A percentile compares a stretch with the other conserved stretches of the same genome.
These are phyloP conservation scores for Penicillium simplicissimum DNA, from an alignment of 495 filamentous ascomycete species.

Conservation along the genomic window DNA sequence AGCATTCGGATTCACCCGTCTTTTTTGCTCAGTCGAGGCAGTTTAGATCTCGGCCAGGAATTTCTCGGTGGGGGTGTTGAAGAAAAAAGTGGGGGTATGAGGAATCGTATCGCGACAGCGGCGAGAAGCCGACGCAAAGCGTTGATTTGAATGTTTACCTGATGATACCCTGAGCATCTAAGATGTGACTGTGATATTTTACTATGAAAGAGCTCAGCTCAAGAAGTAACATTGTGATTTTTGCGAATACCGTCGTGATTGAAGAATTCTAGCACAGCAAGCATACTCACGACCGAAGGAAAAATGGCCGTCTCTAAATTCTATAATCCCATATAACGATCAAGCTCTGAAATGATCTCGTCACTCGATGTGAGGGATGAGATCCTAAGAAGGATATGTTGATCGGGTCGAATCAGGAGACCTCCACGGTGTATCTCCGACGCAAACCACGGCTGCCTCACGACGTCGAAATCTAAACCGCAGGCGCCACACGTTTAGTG, in stretches of 20 bases:
- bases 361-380: neutral
- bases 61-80: neutral
- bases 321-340: conserved; percentile 5
- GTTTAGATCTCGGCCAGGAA: neutral
- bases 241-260: neutral
- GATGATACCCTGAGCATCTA: neutral
- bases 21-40: neutral
- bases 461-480: conserved; percentile 4
- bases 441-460: conserved; percentile 6
- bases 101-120: neutral
- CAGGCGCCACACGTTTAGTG: conserved; percentile 8
- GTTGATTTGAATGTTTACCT: neutral
- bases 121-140: neutral
- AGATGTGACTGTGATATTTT: neutral
- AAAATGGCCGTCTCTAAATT: neutral
- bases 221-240: neutral
- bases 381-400: conserved; percentile 9
- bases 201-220: neutral
- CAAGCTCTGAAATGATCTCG: neutral
- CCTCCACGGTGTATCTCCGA: conserved; percentile 6
- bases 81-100: conserved; percentile 4
- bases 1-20: neutral
- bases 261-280: neutral
- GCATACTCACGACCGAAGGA: neutral
- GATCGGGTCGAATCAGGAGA: conserved; percentile 12